Percentiles rank a stretch among this genome's conserved stretches.
Evolutionary conservation across 2,329 filamentous ascomycete species (phyloP).

Genomic region (Tolypocladium cylindrosporum): DNA sequence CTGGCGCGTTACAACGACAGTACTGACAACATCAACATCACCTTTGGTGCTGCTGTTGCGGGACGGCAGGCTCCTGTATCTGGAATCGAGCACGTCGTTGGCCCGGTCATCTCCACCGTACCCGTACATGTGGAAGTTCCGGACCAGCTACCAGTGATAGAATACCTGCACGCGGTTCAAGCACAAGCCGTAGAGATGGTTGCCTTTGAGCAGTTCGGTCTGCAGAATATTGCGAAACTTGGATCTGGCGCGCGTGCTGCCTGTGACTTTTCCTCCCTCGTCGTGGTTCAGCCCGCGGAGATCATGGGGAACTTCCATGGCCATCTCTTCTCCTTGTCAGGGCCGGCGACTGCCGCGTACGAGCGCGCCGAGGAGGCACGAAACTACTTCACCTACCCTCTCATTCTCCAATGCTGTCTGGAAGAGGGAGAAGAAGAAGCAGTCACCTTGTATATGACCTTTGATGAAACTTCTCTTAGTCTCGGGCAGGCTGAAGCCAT

Average conservation of each 20-base stretch:
- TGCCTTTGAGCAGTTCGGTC: conserved; percentile 12
- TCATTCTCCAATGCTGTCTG: not conserved
- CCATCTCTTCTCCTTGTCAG: not conserved
- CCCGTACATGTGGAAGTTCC: not conserved
- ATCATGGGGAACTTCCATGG: not conserved
- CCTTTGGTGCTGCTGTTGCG: not conserved
- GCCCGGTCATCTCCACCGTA: no score
- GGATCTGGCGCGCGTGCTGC: conserved; percentile 3
- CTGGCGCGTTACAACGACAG: not conserved
- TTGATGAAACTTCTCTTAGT: not conserved
- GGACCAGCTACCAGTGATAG: not conserved
- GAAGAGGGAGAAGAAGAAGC: not conserved
- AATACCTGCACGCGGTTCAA: conserved; percentile 12
- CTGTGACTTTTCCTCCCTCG: conserved; percentile 4
- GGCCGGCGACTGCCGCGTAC: not conserved
- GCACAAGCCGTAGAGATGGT: conserved; percentile 10
- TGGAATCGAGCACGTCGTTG: no score
- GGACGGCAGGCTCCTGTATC: not conserved
- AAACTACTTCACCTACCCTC: conserved; percentile 4
- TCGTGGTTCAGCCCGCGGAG: conserved; percentile 6
- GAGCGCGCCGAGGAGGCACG: not conserved
- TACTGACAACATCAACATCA: not conserved
- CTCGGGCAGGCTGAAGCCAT: not conserved
- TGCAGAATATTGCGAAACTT: conserved; percentile 15
- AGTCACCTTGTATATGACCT: not conserved